These are phyloP conservation scores for Paecilomyces sp. DNA, from an alignment of 2,329 filamentous ascomycete species.

Conservation along the genomic window DNA sequence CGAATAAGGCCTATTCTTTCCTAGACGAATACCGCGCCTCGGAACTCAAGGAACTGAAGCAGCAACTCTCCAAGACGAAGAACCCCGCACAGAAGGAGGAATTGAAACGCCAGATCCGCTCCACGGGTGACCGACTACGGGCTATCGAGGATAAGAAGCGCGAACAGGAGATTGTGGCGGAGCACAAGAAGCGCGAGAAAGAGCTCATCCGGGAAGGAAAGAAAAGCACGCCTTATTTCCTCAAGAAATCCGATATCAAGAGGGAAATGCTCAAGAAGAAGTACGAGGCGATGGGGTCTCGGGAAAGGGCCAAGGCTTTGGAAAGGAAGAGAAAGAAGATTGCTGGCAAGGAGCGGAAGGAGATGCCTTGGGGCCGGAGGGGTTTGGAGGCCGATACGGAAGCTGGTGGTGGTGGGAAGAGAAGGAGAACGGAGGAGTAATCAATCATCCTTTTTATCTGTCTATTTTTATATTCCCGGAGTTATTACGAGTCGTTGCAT, in stretches of 20 bases:
- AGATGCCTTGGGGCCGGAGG: conserved; percentile 54
- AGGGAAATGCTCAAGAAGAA: conserved; percentile 71
- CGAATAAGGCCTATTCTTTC: conserved; percentile 75
- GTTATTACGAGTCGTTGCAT: neutral
- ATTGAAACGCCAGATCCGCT: conserved; percentile 65
- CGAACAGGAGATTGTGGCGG: conserved; percentile 60
- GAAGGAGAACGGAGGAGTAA: conserved; percentile 20
- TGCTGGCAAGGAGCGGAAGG: conserved; percentile 74
- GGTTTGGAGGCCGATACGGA: conserved; percentile 20
- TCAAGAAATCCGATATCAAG: conserved; percentile 91
- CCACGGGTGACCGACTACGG: conserved; percentile 72
- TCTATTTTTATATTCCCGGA: neutral
- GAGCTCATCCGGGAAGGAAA: conserved; percentile 81
- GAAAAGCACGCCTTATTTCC: conserved; percentile 69
- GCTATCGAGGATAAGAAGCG: conserved; percentile 63
- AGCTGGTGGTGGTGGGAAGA: conserved; percentile 14
- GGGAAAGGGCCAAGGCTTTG: conserved; percentile 75
- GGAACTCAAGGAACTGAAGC: conserved; percentile 72
- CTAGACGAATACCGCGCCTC: conserved; percentile 74
- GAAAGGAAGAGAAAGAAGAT: conserved; percentile 88
- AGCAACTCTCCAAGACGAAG: conserved; percentile 60
- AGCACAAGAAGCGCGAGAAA: conserved; percentile 77
- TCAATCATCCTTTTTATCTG: neutral
- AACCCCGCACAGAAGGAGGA: conserved; percentile 58
- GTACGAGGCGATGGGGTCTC: conserved; percentile 76